Evolutionary conservation across 768 basidiomycete genomes (phyloP).

Genomic region (Trametes cubensis): DNA sequence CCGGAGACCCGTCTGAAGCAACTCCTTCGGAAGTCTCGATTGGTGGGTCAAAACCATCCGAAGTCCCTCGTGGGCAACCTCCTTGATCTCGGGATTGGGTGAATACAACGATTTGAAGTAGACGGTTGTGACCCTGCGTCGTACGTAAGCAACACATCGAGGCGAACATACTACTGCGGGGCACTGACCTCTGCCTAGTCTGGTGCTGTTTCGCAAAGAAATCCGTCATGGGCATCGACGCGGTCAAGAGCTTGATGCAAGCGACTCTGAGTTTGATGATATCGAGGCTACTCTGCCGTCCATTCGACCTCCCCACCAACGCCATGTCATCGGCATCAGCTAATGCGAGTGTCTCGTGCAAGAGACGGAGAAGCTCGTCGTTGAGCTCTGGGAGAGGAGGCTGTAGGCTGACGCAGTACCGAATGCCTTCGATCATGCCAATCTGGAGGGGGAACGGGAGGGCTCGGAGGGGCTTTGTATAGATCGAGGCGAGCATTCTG

Average conservation of each 20-base stretch:
- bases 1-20: constrained; percentile 91
- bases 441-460: constrained; percentile 95
- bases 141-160: background rate
- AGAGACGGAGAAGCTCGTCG: constrained; percentile 86
- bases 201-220: constrained; percentile 85
- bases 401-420: constrained; percentile 87
- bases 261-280: constrained; percentile 90
- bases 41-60: constrained; percentile 88
- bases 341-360: constrained; percentile 92
- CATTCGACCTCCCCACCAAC: constrained; percentile 71
- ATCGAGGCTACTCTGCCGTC: constrained; percentile 77
- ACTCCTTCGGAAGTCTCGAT: constrained; percentile 89
- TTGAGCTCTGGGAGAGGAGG: constrained; percentile 91
- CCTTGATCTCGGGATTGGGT: constrained; percentile 85
- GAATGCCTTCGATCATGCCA: constrained; percentile 95
- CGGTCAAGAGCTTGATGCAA: constrained; percentile 90
- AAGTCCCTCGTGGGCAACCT: constrained; percentile 92
- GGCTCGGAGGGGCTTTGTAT: constrained; percentile 94
- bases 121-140: constrained; percentile 80
- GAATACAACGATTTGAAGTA: constrained; percentile 99
- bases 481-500: constrained; percentile 86
- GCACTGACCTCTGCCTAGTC: constrained; percentile 77
- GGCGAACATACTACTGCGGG: background rate
- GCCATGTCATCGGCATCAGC: constrained; percentile 95
- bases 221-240: constrained; percentile 93